Percentiles rank a stretch among this genome's conserved stretches.
Conservation (phyloP, 805 yeast genomes). For the Metschnikowia koreensis region DNA sequence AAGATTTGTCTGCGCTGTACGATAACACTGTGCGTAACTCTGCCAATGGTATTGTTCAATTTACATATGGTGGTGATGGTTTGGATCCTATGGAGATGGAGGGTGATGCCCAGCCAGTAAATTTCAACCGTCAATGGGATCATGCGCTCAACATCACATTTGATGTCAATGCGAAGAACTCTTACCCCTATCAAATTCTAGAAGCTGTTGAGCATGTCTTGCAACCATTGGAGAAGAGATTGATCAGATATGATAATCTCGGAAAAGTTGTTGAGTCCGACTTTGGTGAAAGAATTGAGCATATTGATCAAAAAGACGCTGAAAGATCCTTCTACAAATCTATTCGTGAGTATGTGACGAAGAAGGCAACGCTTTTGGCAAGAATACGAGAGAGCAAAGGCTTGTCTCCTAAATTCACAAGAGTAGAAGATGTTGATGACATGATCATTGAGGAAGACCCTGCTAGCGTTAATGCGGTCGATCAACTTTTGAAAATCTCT, state of each 20-base stretch:
- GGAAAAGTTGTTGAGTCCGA: constrained; percentile 52
- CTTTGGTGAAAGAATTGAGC: constrained; percentile 52
- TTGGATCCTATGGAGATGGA: constrained; percentile 98
- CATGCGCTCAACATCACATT: constrained; percentile 79
- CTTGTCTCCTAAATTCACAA: constrained; percentile 43
- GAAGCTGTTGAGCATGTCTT: constrained; percentile 55
- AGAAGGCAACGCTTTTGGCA: constrained; percentile 59
- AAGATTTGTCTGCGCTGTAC: constrained; percentile 90
- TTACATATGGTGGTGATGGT: constrained; percentile 98
- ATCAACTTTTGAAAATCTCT: constrained; percentile 68
- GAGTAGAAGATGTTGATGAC: constrained; percentile 34
- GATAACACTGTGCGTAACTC: constrained; percentile 95
- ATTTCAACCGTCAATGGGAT: constrained; percentile 91
- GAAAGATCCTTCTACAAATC: constrained; percentile 83
- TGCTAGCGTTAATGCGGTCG: constrained; percentile 43
- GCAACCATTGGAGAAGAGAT: constrained; percentile 55
- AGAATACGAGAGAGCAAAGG: constrained; percentile 53
- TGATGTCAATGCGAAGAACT: constrained; percentile 48
- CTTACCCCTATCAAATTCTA: constrained; percentile 69
- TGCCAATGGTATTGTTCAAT: constrained; percentile 93
- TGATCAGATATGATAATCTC: constrained; percentile 69
- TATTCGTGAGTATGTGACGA: constrained; percentile 58
- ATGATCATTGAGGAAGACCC: constrained; percentile 31
- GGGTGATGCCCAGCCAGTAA: constrained; percentile 96
- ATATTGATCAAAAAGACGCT: constrained; percentile 82